phyloP scores from a whole-genome alignment of 164 flowering plant species.

The Piper betle region DNA sequence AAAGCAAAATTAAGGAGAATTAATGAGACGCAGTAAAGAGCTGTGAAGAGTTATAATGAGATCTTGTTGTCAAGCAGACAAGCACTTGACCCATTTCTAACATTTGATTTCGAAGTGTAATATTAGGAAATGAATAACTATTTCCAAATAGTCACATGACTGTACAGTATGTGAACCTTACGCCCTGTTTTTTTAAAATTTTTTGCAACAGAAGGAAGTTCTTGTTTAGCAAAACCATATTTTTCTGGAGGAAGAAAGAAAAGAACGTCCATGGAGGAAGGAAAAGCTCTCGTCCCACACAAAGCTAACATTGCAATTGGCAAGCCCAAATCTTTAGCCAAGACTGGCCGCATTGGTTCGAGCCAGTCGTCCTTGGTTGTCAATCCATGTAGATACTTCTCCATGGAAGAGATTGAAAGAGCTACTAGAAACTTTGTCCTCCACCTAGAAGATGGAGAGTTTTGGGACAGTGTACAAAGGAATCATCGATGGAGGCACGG shows the following conservation, averaged over 20 bases:
- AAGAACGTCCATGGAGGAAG: neutral
- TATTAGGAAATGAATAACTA: no score
- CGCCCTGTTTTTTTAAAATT: no score
- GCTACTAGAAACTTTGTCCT: neutral
- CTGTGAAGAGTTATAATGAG: no score
- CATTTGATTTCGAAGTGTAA: no score
- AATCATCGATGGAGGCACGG: conserved; percentile 22
- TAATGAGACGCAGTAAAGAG: no score
- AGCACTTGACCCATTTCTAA: no score
- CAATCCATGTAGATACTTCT: neutral
- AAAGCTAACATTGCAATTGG: neutral
- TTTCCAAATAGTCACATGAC: no score
- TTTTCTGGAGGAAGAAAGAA: neutral
- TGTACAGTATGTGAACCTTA: no score
- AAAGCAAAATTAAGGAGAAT: no score
- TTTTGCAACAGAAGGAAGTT: neutral
- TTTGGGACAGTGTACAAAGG: conserved; percentile 50
- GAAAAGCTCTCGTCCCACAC: neutral
- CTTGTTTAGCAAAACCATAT: neutral
- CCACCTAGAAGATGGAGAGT: conserved; percentile 36
- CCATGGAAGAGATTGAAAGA: neutral
- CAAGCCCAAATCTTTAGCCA: neutral
- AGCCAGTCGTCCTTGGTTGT: neutral
- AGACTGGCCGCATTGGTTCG: neutral
- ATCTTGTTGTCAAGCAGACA: no score